Percentiles rank a stretch among this genome's conserved stretches.
Evolutionary conservation across 805 yeast species (phyloP).

Genomic region (Ogataea siamensis): DNA sequence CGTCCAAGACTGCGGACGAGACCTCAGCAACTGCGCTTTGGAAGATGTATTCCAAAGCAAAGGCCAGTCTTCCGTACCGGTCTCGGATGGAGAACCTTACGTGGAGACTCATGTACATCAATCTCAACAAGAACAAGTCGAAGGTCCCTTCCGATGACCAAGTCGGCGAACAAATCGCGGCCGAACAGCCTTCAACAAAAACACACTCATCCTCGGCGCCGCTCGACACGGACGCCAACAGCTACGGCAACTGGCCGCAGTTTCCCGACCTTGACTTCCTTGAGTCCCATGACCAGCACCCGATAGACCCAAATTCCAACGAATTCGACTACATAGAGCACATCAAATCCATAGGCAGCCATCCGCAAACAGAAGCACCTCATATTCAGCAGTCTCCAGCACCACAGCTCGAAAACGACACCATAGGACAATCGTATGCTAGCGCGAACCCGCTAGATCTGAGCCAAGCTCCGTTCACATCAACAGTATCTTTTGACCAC

Average conservation of each 20-base stretch:
- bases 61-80: slow-evolving; percentile 68
- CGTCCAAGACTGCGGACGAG: slow-evolving; percentile 29
- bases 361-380: slow-evolving; percentile 18
- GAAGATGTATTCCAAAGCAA: slow-evolving; percentile 80
- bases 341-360: slow-evolving; percentile 49
- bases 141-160: slow-evolving; percentile 1
- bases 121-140: slow-evolving; percentile 23
- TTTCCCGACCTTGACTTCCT: slow-evolving; percentile 33
- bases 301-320: slow-evolving; percentile 45
- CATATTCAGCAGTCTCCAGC: slow-evolving; percentile 27
- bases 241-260: slow-evolving; percentile 34
- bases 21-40: slow-evolving; percentile 57
- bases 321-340: slow-evolving; percentile 67
- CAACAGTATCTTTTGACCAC: slow-evolving; percentile 9
- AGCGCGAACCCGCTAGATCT: slow-evolving; percentile 19
- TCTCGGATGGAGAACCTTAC: slow-evolving; percentile 80
- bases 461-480: slow-evolving; percentile 12
- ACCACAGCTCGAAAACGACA: slow-evolving; percentile 27
- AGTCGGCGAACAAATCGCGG: no score
- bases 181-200: neutral
- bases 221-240: slow-evolving; percentile 9
- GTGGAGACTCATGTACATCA: slow-evolving; percentile 81
- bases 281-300: slow-evolving; percentile 4
- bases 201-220: slow-evolving; percentile 3
- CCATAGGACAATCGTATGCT: slow-evolving; percentile 30